Evolutionary conservation across 2,329 filamentous ascomycete genomes (phyloP).

Genomic region (Aspergillus brunneoviolaceus): DNA sequence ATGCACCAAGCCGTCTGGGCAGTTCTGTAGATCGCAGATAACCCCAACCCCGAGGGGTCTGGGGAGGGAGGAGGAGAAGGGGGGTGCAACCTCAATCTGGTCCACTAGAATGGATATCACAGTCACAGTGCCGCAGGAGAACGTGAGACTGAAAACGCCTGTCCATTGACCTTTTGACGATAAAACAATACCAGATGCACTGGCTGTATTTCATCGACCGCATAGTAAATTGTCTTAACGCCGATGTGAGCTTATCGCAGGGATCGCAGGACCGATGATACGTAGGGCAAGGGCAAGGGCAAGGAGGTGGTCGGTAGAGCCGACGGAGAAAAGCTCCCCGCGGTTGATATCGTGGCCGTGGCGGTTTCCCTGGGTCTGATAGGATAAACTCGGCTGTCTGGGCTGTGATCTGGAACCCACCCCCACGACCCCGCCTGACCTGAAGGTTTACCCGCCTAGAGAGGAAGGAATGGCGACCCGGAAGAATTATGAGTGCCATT

Average conservation of each 20-base stretch:
- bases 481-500: neutral
- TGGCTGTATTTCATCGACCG: neutral
- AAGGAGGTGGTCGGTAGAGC: neutral
- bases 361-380: slow-evolving; percentile 13
- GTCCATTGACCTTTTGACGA: neutral
- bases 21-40: slow-evolving; percentile 21
- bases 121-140: neutral
- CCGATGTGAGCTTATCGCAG: neutral
- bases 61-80: neutral
- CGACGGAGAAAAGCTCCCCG: slow-evolving; percentile 7
- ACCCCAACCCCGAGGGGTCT: slow-evolving; percentile 11
- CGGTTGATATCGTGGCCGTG: slow-evolving; percentile 21
- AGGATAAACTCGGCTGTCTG: slow-evolving; percentile 18
- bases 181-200: neutral
- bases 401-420: slow-evolving; percentile 14
- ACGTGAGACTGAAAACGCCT: neutral
- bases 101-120: neutral
- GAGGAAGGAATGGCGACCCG: slow-evolving; percentile 2
- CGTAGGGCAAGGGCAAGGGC: neutral
- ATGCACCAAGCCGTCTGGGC: slow-evolving; percentile 24
- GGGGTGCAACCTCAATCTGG: neutral
- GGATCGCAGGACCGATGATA: slow-evolving; percentile 3
- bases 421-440: neutral
- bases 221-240: neutral
- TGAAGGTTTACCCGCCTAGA: slow-evolving; percentile 3